Base-by-base conservation (phyloP, 2,329 filamentous ascomycete genomes). In the Fusarium xylarioides region DNA sequence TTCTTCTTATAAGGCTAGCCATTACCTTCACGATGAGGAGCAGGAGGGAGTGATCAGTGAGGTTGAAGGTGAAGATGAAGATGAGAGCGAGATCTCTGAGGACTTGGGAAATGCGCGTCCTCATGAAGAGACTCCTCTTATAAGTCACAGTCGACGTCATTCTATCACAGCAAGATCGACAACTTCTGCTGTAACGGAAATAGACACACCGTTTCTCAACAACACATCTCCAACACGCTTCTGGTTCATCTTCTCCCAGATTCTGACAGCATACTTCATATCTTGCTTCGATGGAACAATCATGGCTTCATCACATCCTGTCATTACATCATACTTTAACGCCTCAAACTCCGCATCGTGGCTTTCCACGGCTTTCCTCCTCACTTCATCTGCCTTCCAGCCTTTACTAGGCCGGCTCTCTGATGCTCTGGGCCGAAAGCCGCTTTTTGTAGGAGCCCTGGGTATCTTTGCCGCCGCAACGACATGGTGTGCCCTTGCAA, bases 301-400 rank as follows among this genome's bases (percentile, higher is more conserved):
- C 73, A 95, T 95, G 92, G 92, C 92, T 9, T 94, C 92, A 5
- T 91, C 88, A 46, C 93, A 96, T 80, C 93, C 93, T 1, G 92
- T 93, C 64, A 94, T 95, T 69, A 95, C 93, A 1, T 94, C 92
- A 2, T 90, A 95, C 80, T 95, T 95, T 81, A 84, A 91, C 68
- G 89, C 92, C 54, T 93, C 92, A 37, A 94, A 95, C 80, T 90
- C 90, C 52, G 93, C 93, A 7, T 94, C 93, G 4, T 96, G 93
- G 93, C 85, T 95, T 9, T 94, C 92, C 4, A 95, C 93, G 0
- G 90, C 92, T 0, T 95, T 95, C 73, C 82, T 95, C 40, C 85
- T 96, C 42, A 94, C 93, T 0, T 93, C 90, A 8, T 95, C 93
- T 3, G 90, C 91, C 30, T 91, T 94, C 64, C 91, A 95, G 81